Percentiles rank a stretch among this genome's conserved stretches.
Evolutionary conservation across 495 filamentous ascomycete species (phyloP).

Genomic region (Penicilliopsis zonata): DNA sequence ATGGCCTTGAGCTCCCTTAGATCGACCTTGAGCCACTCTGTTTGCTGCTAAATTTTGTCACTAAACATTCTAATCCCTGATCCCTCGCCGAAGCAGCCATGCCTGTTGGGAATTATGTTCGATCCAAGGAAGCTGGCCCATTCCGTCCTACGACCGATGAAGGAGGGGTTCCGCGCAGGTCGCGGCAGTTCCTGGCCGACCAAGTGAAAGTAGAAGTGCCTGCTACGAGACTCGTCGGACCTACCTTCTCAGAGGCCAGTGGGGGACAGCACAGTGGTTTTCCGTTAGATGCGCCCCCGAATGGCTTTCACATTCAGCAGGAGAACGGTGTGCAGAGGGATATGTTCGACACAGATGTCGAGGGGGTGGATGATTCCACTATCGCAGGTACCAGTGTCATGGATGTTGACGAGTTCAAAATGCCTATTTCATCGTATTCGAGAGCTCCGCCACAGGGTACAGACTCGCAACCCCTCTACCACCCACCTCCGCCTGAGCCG

Average conservation of each 20-base stretch:
- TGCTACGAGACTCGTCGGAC: constrained; percentile 10
- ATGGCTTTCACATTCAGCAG: constrained; percentile 3
- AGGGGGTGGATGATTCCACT: constrained; percentile 35
- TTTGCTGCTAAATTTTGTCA: constrained; percentile 2
- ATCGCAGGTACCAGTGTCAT: constrained; percentile 29
- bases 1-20: background rate
- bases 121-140: constrained; percentile 26
- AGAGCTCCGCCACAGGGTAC: constrained; percentile 10
- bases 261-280: constrained; percentile 11
- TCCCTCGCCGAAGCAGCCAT: constrained; percentile 13
- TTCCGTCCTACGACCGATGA: constrained; percentile 16
- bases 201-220: constrained; percentile 26
- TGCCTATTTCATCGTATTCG: constrained; percentile 6
- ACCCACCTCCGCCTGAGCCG: constrained; percentile 14
- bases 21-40: constrained; percentile 2
- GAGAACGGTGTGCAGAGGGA: constrained; percentile 17
- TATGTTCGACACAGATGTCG: constrained; percentile 35
- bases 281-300: constrained; percentile 1
- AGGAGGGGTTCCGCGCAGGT: constrained; percentile 9
- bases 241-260: constrained; percentile 7
- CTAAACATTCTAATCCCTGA: constrained; percentile 1
- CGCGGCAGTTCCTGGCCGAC: constrained; percentile 24
- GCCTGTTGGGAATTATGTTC: constrained; percentile 35
- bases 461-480: constrained; percentile 13
- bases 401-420: constrained; percentile 17